phyloP scores from a whole-genome alignment of 208 protist genomes.

The Strigomonas culicis region DNA sequence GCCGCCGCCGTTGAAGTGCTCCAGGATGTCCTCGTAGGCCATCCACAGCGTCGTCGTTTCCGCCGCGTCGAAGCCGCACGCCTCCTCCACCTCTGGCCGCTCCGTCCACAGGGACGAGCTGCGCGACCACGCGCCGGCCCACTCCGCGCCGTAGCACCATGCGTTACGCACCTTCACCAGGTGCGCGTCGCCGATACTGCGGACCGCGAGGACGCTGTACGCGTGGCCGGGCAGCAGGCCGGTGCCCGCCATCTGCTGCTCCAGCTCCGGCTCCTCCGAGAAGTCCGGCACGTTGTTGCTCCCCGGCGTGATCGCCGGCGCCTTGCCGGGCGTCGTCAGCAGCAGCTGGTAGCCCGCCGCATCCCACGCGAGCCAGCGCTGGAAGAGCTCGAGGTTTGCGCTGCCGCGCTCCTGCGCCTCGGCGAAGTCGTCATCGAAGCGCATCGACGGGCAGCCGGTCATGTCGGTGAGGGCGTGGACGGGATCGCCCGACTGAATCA shows the following conservation, averaged over 20 bases:
- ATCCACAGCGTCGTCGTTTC: constrained; percentile 61
- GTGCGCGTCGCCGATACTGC: constrained; percentile 30
- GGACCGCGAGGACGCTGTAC: constrained; percentile 58
- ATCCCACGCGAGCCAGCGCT: constrained; percentile 33
- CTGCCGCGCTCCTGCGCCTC: constrained; percentile 23
- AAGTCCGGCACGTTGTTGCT: constrained; percentile 40
- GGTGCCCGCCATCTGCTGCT: constrained; percentile 34
- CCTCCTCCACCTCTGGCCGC: constrained; percentile 30
- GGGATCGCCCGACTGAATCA: constrained; percentile 82
- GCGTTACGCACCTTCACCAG: constrained; percentile 72
- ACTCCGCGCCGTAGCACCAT: constrained; percentile 37
- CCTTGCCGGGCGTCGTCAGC: constrained; percentile 75
- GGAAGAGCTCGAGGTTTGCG: constrained; percentile 26
- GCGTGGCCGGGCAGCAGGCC: constrained; percentile 75
- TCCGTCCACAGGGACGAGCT: constrained; percentile 37
- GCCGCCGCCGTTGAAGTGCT: constrained; percentile 76
- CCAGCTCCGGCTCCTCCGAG: constrained; percentile 49
- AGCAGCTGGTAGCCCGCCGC: constrained; percentile 54
- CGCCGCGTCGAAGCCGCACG: constrained; percentile 19
- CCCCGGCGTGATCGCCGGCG: constrained; percentile 50
- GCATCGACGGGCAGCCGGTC: constrained; percentile 64
- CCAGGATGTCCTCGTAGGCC: constrained; percentile 54
- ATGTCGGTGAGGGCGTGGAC: constrained; percentile 86
- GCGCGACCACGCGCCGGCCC: constrained; percentile 43
- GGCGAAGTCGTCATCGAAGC: constrained; percentile 66